Percentiles rank a stretch among this genome's conserved stretches.
These are phyloP conservation scores for Forsythia suspensa DNA, from an alignment of 257 asterid genomes.

Conservation along the genomic window DNA sequence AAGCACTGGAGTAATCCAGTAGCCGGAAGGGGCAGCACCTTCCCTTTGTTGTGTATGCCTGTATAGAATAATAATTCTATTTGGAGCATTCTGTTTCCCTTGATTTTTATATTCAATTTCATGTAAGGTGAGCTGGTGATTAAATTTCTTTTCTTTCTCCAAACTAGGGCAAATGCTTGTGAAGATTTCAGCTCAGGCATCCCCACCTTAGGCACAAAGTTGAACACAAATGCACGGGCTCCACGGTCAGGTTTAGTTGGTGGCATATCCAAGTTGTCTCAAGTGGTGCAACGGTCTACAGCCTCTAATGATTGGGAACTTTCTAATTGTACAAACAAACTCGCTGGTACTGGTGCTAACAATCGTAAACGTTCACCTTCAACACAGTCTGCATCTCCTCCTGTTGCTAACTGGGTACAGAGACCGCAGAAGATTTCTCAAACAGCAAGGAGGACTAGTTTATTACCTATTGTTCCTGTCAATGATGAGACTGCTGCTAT, in stretches of 20 bases:
- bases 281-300: constrained; percentile 51
- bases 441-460: constrained; percentile 75
- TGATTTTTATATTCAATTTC: constrained; percentile 1
- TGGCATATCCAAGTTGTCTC: constrained; percentile 65
- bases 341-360: constrained; percentile 58
- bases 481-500: constrained; percentile 51
- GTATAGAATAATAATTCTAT: no score
- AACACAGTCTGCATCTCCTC: constrained; percentile 75
- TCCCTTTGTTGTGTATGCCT: no score
- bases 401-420: constrained; percentile 87
- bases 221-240: constrained; percentile 66
- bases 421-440: constrained; percentile 83
- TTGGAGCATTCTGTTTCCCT: not conserved
- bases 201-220: constrained; percentile 79
- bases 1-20: no score
- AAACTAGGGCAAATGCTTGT: constrained; percentile 61
- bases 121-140: constrained; percentile 17
- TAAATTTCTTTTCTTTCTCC: constrained; percentile 19
- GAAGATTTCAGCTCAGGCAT: constrained; percentile 82
- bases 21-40: no score
- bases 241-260: constrained; percentile 71
- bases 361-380: constrained; percentile 78
- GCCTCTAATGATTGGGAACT: constrained; percentile 82
- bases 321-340: constrained; percentile 71
- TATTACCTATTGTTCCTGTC: constrained; percentile 62